Base-by-base conservation (phyloP, 129 eudicot species). In the Chrysanthemum seticuspe region DNA sequence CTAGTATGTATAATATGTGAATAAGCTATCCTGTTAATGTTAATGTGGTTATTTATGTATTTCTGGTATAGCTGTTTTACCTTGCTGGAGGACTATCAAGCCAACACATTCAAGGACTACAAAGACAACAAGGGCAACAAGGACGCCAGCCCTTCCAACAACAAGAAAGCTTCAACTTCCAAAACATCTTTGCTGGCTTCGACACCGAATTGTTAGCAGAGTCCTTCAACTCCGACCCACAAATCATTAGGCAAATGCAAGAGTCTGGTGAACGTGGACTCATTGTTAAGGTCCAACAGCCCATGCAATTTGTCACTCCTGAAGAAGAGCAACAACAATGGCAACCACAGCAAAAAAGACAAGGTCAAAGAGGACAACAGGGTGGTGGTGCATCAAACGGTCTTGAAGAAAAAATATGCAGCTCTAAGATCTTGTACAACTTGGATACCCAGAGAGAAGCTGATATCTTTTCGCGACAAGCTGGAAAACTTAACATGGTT, bases 121-220 rank as follows among this genome's bases (percentile, higher is more conserved):
- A 65, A 21, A 21, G 19, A 4, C 76, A n/a, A n/a, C 31, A 52
- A 55, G 57, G 49, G 23, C 34, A 62, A 6, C 62, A 6, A 5
- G 25, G 47, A 3, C 60, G 23, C 50, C 25, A 66, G 56, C 78
- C 34, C 67, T 68, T 74, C 5, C 56, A 73, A 3, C 65, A 67
- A 29, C 60, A 67, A 1, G 79, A 44, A 1, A 23, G 51, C 9
- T 13, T 54, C 56, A 70, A 55, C 13, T 70, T 83, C 74, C 76
- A 75, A 29, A 91, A 87, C 93, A 87, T 91, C 13, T 78, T 85
- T 57, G 51, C 72, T 0, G 87, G 81, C 0, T 86, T 91, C 19
- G 89, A 85, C 70, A 23, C 82, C 4, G 83, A 81, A 18, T 65
- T 88, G 45, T 47, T 91, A 56, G 93, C 97, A 0, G 96, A 91